Base-by-base conservation (phyloP, 345 rosid species). In the Kandelia obovata region DNA sequence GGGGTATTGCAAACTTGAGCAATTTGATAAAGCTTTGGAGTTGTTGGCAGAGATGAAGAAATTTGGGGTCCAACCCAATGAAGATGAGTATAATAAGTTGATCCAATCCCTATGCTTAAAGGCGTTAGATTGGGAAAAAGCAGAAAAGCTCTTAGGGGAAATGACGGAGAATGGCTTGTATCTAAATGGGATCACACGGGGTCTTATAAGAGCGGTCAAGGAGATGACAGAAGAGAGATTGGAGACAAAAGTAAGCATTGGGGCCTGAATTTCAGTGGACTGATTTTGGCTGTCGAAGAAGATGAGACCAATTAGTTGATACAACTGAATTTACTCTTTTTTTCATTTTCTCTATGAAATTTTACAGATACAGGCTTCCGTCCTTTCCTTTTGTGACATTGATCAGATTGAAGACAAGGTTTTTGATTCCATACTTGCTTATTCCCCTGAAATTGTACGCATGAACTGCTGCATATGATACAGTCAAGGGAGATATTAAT, bases 91-190 rank as follows among this genome's bases (percentile, higher is more conserved):
- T 74, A 86, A 61, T 49, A 91, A 93, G 79, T 68, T 91, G 79
- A 89, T 93, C 43, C 94, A 88, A 58, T 89, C 97, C 25, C 88
- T 85, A 51, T 88, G 96, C 79, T 77, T 93, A 61, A 89, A 81
- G 86, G 88, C 91, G 1, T 68, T 89, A 69, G 95, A 94, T 75
- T 89, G 92, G 92, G 78, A 72, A 70, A 85, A 73, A 52, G 88
- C 92, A 3, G 97, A 93, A 82, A 77, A 84, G 78, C 81, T 94
- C 66, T 69, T 78, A 63, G 82, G 71, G 56, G 88, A 91, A 60
- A 89, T 88, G 97, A 77, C 84, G 65, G 80, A 79, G 79, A 85
- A 80, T 25, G 90, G 97, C 2, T 72, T 94, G 83, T 77, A 88
- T 65, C 84, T 89, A 30, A 88, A 83, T 53, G 96, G 87, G 8